A percentile compares a stretch with the other conserved stretches of the same genome.
Evolutionary conservation across 108 stramenopile genomes (phyloP).

Genomic region (Bacterosira constricta): DNA sequence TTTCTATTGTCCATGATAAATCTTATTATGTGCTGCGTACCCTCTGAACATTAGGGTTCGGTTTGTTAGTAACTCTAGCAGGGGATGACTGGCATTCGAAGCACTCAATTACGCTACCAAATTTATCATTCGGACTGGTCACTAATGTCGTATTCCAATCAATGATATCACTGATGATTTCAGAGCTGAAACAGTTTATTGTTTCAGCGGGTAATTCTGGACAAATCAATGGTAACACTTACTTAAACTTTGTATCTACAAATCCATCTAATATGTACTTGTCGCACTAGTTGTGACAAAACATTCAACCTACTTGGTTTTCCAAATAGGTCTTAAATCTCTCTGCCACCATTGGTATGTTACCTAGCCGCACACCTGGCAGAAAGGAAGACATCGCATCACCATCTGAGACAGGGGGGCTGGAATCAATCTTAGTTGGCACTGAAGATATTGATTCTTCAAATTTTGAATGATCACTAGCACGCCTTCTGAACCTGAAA

Average conservation of each 20-base stretch:
- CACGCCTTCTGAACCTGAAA: background rate
- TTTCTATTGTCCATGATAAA: too few species aligned
- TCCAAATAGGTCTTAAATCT: constrained; percentile 32
- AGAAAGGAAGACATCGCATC: constrained; percentile 12
- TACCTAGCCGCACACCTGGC: constrained; percentile 32
- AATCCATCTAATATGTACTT: background rate
- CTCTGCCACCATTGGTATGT: constrained; percentile 35
- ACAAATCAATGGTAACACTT: too few species aligned
- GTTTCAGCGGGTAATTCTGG: too few species aligned
- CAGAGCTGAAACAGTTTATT: too few species aligned
- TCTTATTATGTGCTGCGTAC: too few species aligned
- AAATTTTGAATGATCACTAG: background rate
- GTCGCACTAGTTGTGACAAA: background rate
- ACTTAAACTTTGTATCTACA: background rate
- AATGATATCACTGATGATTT: too few species aligned
- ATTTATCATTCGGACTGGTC: too few species aligned
- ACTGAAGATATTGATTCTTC: background rate
- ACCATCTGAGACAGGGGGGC: background rate
- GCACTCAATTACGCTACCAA: too few species aligned
- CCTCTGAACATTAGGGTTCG: too few species aligned
- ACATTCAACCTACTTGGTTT: background rate
- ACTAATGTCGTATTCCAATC: too few species aligned
- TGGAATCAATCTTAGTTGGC: background rate
- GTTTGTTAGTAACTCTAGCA: too few species aligned
- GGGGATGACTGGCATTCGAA: too few species aligned